These are phyloP conservation scores for Euphorbia celastroides DNA, from an alignment of 441 rosid genomes.

Conservation along the genomic window DNA sequence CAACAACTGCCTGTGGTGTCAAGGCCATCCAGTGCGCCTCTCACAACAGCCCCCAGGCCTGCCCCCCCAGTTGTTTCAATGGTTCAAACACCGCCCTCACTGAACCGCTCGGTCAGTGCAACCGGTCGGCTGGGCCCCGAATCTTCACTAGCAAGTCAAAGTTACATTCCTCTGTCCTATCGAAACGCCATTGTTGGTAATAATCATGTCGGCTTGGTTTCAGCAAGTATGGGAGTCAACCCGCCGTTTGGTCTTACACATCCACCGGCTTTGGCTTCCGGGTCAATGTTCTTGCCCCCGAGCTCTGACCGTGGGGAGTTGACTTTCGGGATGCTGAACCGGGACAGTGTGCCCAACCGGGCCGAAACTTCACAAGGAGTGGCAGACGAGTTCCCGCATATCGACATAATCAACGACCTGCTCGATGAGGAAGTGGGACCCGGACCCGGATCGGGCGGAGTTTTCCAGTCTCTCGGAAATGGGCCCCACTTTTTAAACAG, in stretches of 20 bases:
- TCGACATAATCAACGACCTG: constrained; percentile 86
- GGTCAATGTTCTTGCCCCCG: constrained; percentile 39
- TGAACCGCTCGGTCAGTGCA: constrained; percentile 80
- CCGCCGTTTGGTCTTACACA: constrained; percentile 39
- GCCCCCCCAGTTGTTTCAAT: constrained; percentile 47
- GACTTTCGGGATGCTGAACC: constrained; percentile 38
- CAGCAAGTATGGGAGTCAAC: constrained; percentile 31
- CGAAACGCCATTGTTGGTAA: constrained; percentile 78
- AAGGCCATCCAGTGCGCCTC: constrained; percentile 91
- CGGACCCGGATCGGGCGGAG: constrained; percentile 29
- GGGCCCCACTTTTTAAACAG: constrained; percentile 40
- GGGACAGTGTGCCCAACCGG: constrained; percentile 50
- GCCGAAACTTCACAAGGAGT: constrained; percentile 55
- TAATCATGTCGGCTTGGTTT: constrained; percentile 48
- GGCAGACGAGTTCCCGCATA: constrained; percentile 86
- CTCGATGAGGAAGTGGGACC: constrained; percentile 67
- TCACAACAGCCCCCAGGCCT: constrained; percentile 53
- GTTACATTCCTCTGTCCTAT: constrained; percentile 65
- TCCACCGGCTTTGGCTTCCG: constrained; percentile 37
- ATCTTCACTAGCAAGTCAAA: constrained; percentile 39
- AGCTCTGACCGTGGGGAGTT: constrained; percentile 41
- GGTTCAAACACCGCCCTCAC: constrained; percentile 55
- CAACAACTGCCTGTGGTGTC: constrained; percentile 50
- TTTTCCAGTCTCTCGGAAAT: constrained; percentile 32
- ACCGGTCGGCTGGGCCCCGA: constrained; percentile 77